These are phyloP conservation scores for Viridothelium virens DNA, from an alignment of 495 filamentous ascomycete species.

Conservation along the genomic window DNA sequence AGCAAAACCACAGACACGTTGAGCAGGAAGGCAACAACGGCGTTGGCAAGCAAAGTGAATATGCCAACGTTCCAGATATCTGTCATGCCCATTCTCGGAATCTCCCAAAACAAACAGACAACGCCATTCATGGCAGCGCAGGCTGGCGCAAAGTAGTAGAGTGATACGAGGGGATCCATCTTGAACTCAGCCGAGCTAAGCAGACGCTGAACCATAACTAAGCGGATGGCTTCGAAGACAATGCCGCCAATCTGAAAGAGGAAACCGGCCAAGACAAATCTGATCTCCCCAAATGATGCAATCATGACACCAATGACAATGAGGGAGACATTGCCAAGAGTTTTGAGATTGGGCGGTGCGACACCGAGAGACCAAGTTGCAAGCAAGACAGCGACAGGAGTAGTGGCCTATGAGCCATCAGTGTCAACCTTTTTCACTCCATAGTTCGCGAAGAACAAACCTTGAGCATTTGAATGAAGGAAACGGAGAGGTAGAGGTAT, in stretches of 20 bases:
- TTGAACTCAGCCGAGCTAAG: constrained; percentile 87
- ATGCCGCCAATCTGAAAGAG: constrained; percentile 79
- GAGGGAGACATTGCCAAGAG: constrained; percentile 74
- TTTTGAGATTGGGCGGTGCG: constrained; percentile 65
- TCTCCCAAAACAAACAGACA: constrained; percentile 70
- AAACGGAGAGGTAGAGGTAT: constrained; percentile 84
- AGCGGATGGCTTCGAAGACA: constrained; percentile 79
- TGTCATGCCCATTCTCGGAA: constrained; percentile 59
- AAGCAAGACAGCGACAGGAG: constrained; percentile 79
- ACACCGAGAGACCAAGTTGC: constrained; percentile 77
- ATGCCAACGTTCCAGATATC: constrained; percentile 71
- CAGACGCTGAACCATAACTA: constrained; percentile 85
- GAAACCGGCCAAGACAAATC: constrained; percentile 80
- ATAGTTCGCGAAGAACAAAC: constrained; percentile 36
- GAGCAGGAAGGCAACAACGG: constrained; percentile 72
- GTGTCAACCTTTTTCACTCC: neutral
- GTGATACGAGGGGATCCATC: constrained; percentile 93
- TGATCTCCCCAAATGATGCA: constrained; percentile 86
- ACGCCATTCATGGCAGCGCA: constrained; percentile 83
- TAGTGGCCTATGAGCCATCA: constrained; percentile 57
- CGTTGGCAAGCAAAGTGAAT: constrained; percentile 69
- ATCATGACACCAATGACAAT: constrained; percentile 88
- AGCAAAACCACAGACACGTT: constrained; percentile 93
- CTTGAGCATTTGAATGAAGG: constrained; percentile 99
- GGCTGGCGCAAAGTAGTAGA: constrained; percentile 93